Evolutionary conservation across 306 rosid genomes (phyloP).

Genomic region (Bauhinia variegata): DNA sequence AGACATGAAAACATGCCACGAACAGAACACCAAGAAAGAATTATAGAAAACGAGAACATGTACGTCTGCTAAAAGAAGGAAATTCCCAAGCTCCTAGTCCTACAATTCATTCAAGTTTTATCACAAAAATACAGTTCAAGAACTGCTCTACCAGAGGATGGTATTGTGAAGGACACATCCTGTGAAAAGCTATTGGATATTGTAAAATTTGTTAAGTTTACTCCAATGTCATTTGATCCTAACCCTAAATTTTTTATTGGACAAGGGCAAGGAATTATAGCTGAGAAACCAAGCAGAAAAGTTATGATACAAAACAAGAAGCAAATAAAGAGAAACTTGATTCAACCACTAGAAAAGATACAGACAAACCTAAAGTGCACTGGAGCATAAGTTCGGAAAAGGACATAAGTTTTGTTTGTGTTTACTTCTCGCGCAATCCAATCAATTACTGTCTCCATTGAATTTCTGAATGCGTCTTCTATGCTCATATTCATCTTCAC

Average conservation of each 20-base stretch:
- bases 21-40: constrained; percentile 8
- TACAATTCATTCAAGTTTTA: background rate
- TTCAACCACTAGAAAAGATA: constrained; percentile 10
- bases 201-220: background rate
- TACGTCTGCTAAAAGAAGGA: constrained; percentile 17
- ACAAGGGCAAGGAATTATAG: background rate
- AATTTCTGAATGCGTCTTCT: constrained; percentile 65
- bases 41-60: constrained; percentile 2
- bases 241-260: constrained; percentile 4
- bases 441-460: constrained; percentile 62
- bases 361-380: constrained; percentile 85
- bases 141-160: background rate
- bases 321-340: constrained; percentile 26
- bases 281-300: constrained; percentile 15
- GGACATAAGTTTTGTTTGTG: constrained; percentile 68
- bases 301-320: constrained; percentile 6
- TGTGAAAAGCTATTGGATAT: background rate
- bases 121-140: constrained; percentile 12
- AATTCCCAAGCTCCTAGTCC: background rate
- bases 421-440: constrained; percentile 70
- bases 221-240: background rate
- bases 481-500: constrained; percentile 76
- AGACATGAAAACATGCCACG: constrained; percentile 11
- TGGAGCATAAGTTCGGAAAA: constrained; percentile 85
- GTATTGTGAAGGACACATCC: constrained; percentile 2